Evolutionary conservation across 2,329 filamentous ascomycete species (phyloP), one percentile per base, ranked within the genome.

Genomic region (Tolypocladium pustulatum): DNA sequence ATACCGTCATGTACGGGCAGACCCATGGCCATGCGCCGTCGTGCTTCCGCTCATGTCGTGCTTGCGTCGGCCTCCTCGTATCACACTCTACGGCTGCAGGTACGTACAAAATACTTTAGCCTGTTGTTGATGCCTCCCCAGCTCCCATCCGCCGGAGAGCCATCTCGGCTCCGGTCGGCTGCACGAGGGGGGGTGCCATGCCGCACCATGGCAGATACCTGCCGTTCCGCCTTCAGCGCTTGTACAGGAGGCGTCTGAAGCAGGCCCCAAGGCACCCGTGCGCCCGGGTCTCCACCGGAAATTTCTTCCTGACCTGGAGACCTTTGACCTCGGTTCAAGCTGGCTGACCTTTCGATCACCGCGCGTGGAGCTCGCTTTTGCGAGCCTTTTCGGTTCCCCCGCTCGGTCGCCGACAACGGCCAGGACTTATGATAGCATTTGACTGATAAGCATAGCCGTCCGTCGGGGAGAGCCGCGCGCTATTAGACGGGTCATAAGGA

Each of bases 151-250:
- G 54, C 60, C 60, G 60, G 58, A 55, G 27, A 20, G 5, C 32
- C 38, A 34, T 15, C 58, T 61, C 60, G 60, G 60, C 58, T 58
- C 57, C 57, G 58, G 56, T 61, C 60, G 60, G 60, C 57, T 56
- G 40, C 43, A 32, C 27, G 15, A 34, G 41, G 49, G 9, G 22
- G n/a, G n/a, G n/a, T n/a, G 30, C 15, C 22, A 40, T 9, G 46
- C 15, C 15, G n/a, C 43, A 41, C 8, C 46, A 9, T 17, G 32
- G 17, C 17, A 37, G 20, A 25, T 5, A 22, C 32, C 32, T 15
- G 15, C 46, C 13, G 43, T 30, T 49, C 43, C 43, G 25, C 25
- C 22, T 12, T 4, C 41, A 46, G 41, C 22, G 43, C 43, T 15
- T 27, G 22, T 1, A n/a, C n/a, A n/a, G n/a, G n/a, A 17, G 12